Evolutionary conservation across 2,329 filamentous ascomycete genomes (phyloP).

Genomic region (Xylaria digitata): DNA sequence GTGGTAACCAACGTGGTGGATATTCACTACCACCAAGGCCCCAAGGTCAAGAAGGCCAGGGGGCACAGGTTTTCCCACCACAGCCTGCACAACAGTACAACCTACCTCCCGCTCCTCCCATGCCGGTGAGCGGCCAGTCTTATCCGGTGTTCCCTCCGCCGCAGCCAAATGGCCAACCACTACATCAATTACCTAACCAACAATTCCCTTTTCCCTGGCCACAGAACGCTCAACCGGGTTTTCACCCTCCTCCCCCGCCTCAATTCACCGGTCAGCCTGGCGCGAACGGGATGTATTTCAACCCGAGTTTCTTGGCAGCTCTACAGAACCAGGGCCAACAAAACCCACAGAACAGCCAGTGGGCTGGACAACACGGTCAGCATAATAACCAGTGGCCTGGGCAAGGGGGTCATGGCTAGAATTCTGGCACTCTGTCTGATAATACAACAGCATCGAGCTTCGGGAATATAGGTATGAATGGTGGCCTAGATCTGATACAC

Average conservation of each 20-base stretch:
- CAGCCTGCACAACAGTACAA: constrained; percentile 50
- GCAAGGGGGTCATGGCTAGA: constrained; percentile 45
- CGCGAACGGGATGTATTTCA: constrained; percentile 62
- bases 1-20: constrained; percentile 56
- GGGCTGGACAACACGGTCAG: constrained; percentile 41
- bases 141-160: constrained; percentile 41
- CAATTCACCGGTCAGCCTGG: constrained; percentile 54
- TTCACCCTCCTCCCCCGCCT: constrained; percentile 54
- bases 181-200: constrained; percentile 44
- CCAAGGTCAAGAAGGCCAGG: constrained; percentile 39
- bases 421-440: constrained; percentile 12
- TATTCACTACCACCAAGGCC: constrained; percentile 55
- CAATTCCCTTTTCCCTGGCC: constrained; percentile 61
- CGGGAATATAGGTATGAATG: background rate
- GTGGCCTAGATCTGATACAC: background rate
- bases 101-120: constrained; percentile 44
- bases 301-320: constrained; percentile 67
- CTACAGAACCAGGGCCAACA: constrained; percentile 57
- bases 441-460: background rate
- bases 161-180: constrained; percentile 52
- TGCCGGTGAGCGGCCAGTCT: constrained; percentile 52
- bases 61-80: constrained; percentile 51
- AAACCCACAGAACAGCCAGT: constrained; percentile 50
- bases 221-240: constrained; percentile 50
- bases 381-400: constrained; percentile 44